Percentiles rank a stretch among this genome's conserved stretches.
phyloP scores from a whole-genome alignment of 2,329 filamentous ascomycete species.

The Trichocomaceae sp. region DNA sequence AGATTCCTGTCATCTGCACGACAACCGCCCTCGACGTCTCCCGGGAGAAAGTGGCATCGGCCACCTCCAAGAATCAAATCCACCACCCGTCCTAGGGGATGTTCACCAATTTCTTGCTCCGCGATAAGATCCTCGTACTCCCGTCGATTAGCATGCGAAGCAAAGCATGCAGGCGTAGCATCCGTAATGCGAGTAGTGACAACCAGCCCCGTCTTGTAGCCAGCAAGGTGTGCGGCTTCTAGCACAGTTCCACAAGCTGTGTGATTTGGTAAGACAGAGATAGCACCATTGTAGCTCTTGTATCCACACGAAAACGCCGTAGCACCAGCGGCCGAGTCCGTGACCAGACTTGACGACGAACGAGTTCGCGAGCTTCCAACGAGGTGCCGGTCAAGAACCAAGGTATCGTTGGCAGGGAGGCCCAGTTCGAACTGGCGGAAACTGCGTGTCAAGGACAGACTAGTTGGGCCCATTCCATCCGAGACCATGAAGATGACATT shows the following conservation, averaged over 20 bases:
- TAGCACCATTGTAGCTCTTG: conserved; percentile 97
- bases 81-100: conserved; percentile 77
- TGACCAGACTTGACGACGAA: conserved; percentile 77
- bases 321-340: conserved; percentile 92
- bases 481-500: conserved; percentile 99
- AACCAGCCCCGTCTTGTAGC: conserved; percentile 87
- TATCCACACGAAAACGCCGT: conserved; percentile 88
- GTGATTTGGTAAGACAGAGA: conserved; percentile 77
- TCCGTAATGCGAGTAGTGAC: conserved; percentile 94
- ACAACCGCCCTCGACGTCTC: conserved; percentile 73
- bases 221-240: conserved; percentile 85
- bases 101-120: conserved; percentile 81
- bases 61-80: conserved; percentile 92
- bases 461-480: conserved; percentile 95
- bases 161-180: conserved; percentile 93
- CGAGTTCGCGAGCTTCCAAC: conserved; percentile 86
- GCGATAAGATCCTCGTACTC: conserved; percentile 85
- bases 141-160: conserved; percentile 73
- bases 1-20: conserved; percentile 72
- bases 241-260: conserved; percentile 85
- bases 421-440: conserved; percentile 72
- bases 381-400: conserved; percentile 78
- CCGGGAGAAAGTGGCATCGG: conserved; percentile 85
- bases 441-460: conserved; percentile 75
- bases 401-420: conserved; percentile 66